Evolutionary conservation across 1,284 basidiomycete species (phyloP), one percentile per base, ranked within the genome.

Genomic region (Kwoniella shivajii): DNA sequence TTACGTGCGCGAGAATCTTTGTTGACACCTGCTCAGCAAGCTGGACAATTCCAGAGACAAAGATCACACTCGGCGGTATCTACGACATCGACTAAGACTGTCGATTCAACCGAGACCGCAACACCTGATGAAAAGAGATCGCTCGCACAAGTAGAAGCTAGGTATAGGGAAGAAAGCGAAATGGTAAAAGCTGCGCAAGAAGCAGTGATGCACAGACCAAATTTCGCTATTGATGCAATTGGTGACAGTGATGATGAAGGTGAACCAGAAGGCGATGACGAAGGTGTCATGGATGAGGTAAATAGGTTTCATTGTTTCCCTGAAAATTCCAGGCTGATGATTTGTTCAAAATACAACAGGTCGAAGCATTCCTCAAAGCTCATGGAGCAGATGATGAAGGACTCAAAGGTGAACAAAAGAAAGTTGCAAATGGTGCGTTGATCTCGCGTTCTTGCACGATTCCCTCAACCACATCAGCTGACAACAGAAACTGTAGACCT

Each of bases 211-310:
- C 89, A 94, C 71, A 81, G 93, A 46, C 91, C 90, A 34, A 87
- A 88, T 61, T 97, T 96, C 75, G 91, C 91, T 2, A 95, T 96
- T 65, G 93, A 97, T 71, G 90, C 92, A 74, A 90, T 87, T 4
- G 87, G 86, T 54, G 89, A 92, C 64, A 88, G 87, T 14, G 88
- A 90, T 43, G 88, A 87, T 22, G 85, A 86, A 45, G 77, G 72
- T 16, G 85, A 79, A 9, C 83, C 69, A 22, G 78, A 70, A 34
- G 82, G 80, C 50, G 83, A 84, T 59, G 90, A 92, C 68, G 84
- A 84, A 52, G 79, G 73, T 6, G 88, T 94, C 48, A 85, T 95
- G 85, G 90, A 93, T 65, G 92, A 95, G 82, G 89, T 88, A 55
- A 55, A 79, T 71, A 33, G n/a, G n/a, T n/a, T n/a, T n/a, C n/a